Evolutionary conservation across 2,329 filamentous ascomycete species (phyloP), one percentile per base, ranked within the genome.

Genomic region (Tolypocladium amazonense): DNA sequence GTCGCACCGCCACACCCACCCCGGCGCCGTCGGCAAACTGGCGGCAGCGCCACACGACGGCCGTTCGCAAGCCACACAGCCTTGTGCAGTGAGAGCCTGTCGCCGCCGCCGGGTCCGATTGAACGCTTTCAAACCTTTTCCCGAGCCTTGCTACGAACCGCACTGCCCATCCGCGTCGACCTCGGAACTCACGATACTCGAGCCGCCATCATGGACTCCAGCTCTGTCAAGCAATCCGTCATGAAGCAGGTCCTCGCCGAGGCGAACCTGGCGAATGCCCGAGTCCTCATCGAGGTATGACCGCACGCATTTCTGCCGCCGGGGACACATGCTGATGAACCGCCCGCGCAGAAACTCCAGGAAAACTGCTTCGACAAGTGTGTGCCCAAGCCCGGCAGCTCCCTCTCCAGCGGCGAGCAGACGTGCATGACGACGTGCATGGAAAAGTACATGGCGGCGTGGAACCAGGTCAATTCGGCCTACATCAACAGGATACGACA

Each of bases 371-470:
- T 91, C 77, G 84, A 89, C 55, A 86, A 85, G 72, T 93, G 89
- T 74, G 77, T 92, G 20, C 80, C 88, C 56, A 86, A 87, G 69
- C 87, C 89, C 58, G 86, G 88, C 60, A 73, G 79, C 56, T 85
- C 83, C 58, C 76, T 92, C 59, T 87, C 86, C 56, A 83, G 80
- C 73, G 75, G 81, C 74, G 89, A 93, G 73, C 79, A 85, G 70
- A 79, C 82, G 27, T 93, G 89, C 77, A 81, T 89, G 69, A 89
- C 82, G 25, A 79, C 82, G 62, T 93, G 89, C 78, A 89, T 92
- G 84, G 88, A 92, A 68, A 92, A 92, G 75, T 93, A 92, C 79
- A 90, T 92, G 80, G 77, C 81, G 38, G 82, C 88, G 14, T 93
- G 89, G 89, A 92, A 92, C 76, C 77, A 82, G 63, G 86, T 90